phyloP scores from a whole-genome alignment of 495 filamentous ascomycete species.

The Mytilinidion resinicola region DNA sequence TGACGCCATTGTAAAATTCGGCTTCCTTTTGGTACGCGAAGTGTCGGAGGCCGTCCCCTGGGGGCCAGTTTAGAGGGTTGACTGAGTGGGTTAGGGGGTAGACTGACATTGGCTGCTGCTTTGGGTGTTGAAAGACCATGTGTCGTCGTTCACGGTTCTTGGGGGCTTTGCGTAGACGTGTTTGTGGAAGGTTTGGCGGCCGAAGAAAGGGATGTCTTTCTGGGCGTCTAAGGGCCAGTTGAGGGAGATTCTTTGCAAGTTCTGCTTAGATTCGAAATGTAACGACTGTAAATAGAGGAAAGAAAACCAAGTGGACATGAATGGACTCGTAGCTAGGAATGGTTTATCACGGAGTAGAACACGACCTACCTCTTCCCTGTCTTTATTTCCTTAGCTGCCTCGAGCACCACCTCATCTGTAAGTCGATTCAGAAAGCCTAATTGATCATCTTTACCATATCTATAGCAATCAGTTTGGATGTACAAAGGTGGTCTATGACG shows the following conservation, averaged over 20 bases:
- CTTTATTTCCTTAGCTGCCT: conserved; percentile 34
- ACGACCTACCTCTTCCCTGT: conserved; percentile 24
- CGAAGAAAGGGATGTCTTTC: conserved; percentile 34
- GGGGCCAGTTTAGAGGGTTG: neutral
- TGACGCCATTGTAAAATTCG: conserved; percentile 57
- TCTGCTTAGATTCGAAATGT: neutral
- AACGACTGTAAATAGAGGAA: no score
- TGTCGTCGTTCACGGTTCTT: conserved; percentile 35
- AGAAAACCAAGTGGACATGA: no score
- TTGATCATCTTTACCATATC: conserved; percentile 35
- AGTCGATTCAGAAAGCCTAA: conserved; percentile 35
- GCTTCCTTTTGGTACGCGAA: conserved; percentile 43
- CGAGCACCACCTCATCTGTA: conserved; percentile 29
- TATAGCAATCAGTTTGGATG: neutral
- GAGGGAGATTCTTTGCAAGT: conserved; percentile 28
- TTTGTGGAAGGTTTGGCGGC: conserved; percentile 36
- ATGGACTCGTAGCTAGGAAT: no score
- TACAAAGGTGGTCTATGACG: neutral
- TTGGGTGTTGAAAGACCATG: conserved; percentile 38
- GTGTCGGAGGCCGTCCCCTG: conserved; percentile 29
- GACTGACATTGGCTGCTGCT: conserved; percentile 25
- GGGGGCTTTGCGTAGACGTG: conserved; percentile 34
- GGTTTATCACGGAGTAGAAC: neutral
- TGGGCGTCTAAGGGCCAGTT: conserved; percentile 38
- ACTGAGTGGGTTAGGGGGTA: neutral